A percentile compares a stretch with the other conserved stretches of the same genome.
phyloP scores from a whole-genome alignment of 163 green algal genomes.

The Chlorella variabilis region DNA sequence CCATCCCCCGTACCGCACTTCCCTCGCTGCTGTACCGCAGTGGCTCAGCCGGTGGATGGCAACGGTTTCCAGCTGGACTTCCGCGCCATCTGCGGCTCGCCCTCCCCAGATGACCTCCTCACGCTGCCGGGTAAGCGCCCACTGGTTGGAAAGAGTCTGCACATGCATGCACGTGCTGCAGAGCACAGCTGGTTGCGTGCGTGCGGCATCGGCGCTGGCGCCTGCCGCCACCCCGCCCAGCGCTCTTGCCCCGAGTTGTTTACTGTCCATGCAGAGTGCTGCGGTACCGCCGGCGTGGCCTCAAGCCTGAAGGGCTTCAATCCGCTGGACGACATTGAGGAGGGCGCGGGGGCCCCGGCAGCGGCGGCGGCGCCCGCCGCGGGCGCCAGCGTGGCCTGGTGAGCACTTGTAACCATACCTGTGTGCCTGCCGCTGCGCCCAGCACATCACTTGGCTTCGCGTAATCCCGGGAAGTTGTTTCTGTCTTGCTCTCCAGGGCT shows the following conservation, averaged over 20 bases:
- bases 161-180: background rate
- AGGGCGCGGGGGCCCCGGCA: too few species aligned
- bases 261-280: background rate
- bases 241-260: background rate
- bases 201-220: too few species aligned
- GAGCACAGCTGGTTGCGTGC: background rate
- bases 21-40: background rate
- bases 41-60: background rate
- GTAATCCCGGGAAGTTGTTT: too few species aligned
- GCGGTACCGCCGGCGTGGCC: background rate
- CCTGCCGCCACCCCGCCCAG: background rate
- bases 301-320: constrained; percentile 29
- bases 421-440: background rate
- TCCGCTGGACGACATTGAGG: background rate
- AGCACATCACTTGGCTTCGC: too few species aligned
- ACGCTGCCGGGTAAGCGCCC: too few species aligned
- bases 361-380: too few species aligned
- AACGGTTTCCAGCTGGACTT: constrained; percentile 15
- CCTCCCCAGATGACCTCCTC: constrained; percentile 1
- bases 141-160: background rate
- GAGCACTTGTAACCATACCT: background rate
- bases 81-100: constrained; percentile 8
- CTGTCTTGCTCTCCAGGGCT: constrained; percentile 1
- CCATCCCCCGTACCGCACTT: too few species aligned
- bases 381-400: constrained; percentile 26